Evolutionary conservation across 176 grass and related monocot species (phyloP).

Genomic region (Cymbopogon citratus): DNA sequence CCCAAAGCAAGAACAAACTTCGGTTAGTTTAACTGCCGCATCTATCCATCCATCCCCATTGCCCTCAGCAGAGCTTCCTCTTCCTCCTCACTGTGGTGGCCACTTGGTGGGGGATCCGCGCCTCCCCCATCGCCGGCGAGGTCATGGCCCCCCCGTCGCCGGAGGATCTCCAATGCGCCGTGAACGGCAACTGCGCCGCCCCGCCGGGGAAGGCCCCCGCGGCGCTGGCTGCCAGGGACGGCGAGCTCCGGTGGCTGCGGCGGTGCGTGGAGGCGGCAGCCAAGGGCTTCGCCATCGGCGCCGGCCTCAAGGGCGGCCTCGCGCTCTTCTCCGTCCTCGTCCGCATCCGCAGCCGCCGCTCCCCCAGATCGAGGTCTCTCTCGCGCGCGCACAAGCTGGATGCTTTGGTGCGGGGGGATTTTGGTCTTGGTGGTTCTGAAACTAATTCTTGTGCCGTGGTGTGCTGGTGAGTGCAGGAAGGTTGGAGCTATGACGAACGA

Average conservation of each 20-base stretch:
- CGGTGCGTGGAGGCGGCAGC: slow-evolving; percentile 67
- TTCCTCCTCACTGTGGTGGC: slow-evolving; percentile 5
- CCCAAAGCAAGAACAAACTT: slow-evolving; percentile 2
- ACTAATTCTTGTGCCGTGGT: slow-evolving; percentile 5
- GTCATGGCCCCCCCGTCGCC: slow-evolving; percentile 22
- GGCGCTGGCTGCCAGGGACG: background rate
- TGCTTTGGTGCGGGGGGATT: background rate
- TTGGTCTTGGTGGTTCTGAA: background rate
- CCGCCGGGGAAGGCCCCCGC: slow-evolving; percentile 1
- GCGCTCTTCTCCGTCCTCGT: slow-evolving; percentile 83
- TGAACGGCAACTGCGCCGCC: background rate
- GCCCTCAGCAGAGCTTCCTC: slow-evolving; percentile 25
- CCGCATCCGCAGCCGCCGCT: slow-evolving; percentile 75
- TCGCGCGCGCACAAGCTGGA: background rate
- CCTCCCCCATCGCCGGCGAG: slow-evolving; percentile 16
- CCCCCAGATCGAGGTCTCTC: slow-evolving; percentile 53
- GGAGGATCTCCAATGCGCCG: slow-evolving; percentile 31
- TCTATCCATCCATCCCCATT: background rate
- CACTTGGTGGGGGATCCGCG: background rate
- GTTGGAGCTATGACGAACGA: slow-evolving; percentile 68
- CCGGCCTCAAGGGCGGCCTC: slow-evolving; percentile 84
- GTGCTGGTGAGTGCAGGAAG: slow-evolving; percentile 47
- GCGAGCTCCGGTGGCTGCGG: slow-evolving; percentile 67
- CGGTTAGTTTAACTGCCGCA: background rate
- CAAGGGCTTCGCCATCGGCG: slow-evolving; percentile 88